A percentile compares a stretch with the other conserved stretches of the same genome.
Conservation (phyloP, 192 early-diverging fungal species). For the Coemansia sp. region DNA sequence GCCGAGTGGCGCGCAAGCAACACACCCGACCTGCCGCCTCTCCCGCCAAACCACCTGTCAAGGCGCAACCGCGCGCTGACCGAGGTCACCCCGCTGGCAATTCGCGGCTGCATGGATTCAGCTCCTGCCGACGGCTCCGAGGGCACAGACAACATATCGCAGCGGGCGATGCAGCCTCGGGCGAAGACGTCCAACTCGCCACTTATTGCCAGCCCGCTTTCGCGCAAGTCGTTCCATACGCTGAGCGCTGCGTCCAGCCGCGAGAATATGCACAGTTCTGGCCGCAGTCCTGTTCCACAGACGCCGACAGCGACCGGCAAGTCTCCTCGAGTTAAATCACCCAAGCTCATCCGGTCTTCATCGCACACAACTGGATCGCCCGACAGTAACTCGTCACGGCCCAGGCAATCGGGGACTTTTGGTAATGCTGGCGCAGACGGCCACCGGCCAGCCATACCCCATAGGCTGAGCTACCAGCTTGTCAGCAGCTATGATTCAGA, state of each 20-base stretch:
- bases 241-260: constrained; percentile 18
- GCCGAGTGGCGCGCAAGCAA: constrained; percentile 19
- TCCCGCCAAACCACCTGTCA: constrained; percentile 27
- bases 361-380: constrained; percentile 8
- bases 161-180: constrained; percentile 11
- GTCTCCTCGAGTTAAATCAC: constrained; percentile 8
- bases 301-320: constrained; percentile 5
- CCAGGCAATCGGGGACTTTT: neutral
- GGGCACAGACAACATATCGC: neutral
- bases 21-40: constrained; percentile 10
- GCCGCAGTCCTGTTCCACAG: neutral
- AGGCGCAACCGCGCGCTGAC: constrained; percentile 41
- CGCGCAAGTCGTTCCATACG: constrained; percentile 37
- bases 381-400: neutral
- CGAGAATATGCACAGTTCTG: constrained; percentile 5
- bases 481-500: constrained; percentile 1
- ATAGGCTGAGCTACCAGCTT: constrained; percentile 29
- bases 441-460: constrained; percentile 5
- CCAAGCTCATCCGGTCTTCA: constrained; percentile 27
- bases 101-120: constrained; percentile 13
- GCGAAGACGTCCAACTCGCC: constrained; percentile 37
- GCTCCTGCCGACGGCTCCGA: constrained; percentile 2
- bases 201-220: constrained; percentile 42
- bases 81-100: constrained; percentile 31
- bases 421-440: neutral